phyloP scores from a whole-genome alignment of 2,329 filamentous ascomycete genomes.

The Shiraia sp. region DNA sequence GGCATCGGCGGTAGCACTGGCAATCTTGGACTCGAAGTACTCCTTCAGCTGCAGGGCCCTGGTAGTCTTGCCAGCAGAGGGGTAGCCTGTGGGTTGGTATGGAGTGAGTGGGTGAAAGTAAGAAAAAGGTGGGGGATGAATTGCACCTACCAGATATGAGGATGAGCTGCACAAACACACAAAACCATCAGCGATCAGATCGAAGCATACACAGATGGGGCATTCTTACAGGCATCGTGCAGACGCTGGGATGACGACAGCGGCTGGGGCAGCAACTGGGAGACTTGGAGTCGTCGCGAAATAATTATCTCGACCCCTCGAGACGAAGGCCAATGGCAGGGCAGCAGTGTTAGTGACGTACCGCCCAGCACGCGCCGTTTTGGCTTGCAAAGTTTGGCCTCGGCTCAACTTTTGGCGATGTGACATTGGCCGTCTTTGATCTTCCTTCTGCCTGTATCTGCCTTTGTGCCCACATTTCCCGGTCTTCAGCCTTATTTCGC shows the following conservation, averaged over 20 bases:
- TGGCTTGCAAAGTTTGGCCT: conserved; percentile 23
- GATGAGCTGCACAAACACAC: too few relatives aligned
- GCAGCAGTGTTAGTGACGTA: too few relatives aligned
- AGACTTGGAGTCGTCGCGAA: too few relatives aligned
- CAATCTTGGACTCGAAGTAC: conserved; percentile 65
- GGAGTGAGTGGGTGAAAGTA: conserved; percentile 1
- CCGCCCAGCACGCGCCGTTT: too few relatives aligned
- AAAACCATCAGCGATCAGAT: too few relatives aligned
- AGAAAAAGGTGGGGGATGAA: too few relatives aligned
- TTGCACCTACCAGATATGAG: conserved; percentile 53
- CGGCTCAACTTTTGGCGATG: conserved; percentile 17
- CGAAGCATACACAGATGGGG: too few relatives aligned
- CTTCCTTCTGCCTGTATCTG: conserved; percentile 9
- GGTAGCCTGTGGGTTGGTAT: conserved; percentile 61
- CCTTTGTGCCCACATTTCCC: conserved; percentile 3
- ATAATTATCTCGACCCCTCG: too few relatives aligned
- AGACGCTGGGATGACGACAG: too few relatives aligned
- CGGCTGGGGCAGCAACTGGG: too few relatives aligned
- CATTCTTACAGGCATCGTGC: too few relatives aligned
- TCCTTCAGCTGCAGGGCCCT: conserved; percentile 66
- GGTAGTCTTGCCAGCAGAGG: conserved; percentile 65
- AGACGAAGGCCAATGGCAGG: too few relatives aligned
- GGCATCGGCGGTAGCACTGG: conserved; percentile 47
- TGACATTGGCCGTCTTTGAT: conserved; percentile 1
- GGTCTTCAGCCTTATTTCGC: conserved; percentile 12